Conservation (phyloP, 139 green algal genomes). For the Coccomyxa sp. region DNA sequence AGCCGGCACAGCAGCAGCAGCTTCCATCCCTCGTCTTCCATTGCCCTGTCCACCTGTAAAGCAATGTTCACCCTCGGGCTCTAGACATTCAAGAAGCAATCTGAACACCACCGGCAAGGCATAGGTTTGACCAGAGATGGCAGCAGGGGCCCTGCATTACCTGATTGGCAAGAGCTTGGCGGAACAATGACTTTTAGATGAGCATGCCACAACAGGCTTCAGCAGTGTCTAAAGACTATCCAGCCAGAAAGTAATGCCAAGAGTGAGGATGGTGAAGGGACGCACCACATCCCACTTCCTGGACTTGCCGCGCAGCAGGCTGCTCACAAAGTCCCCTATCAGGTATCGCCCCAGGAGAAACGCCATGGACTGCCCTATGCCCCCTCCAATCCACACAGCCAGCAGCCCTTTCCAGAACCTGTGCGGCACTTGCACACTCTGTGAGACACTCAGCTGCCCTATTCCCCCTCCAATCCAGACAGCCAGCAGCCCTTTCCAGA, state of each 20-base stretch:
- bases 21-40: conserved; percentile 46
- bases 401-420: conserved; percentile 39
- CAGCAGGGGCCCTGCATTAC: not conserved
- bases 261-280: not conserved
- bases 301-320: conserved; percentile 37
- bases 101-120: not conserved
- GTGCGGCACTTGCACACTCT: not conserved
- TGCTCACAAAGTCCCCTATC: conserved; percentile 37
- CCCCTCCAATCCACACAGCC: conserved; percentile 39
- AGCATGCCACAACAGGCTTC: not conserved
- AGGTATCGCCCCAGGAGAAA: conserved; percentile 55
- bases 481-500: conserved; percentile 36
- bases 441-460: conserved; percentile 30
- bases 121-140: no score
- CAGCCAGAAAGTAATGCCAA: not conserved
- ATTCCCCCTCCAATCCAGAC: conserved; percentile 39
- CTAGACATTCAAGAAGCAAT: not conserved
- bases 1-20: conserved; percentile 49
- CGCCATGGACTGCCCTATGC: conserved; percentile 38
- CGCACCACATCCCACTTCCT: conserved; percentile 41
- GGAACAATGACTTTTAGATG: not conserved
- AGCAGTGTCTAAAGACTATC: not conserved
- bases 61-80: not conserved
- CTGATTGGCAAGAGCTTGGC: not conserved
- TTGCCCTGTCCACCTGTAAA: conserved; percentile 39